Conservation (phyloP, 1,139 yeast species). For the Magnusiomyces suaveolens region DNA sequence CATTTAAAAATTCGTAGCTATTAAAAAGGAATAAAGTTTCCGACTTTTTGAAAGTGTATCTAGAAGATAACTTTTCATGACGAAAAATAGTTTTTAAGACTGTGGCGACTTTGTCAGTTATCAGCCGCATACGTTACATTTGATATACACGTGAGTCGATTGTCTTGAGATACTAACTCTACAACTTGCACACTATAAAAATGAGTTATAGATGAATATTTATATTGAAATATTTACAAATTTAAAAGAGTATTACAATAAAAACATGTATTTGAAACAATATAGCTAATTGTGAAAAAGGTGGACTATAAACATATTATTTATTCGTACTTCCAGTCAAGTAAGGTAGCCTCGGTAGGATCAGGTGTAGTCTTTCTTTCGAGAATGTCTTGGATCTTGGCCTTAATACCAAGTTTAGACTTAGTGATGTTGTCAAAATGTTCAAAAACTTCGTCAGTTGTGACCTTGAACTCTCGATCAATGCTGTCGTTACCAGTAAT, state of each 20-base stretch:
- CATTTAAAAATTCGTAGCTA: too few relatives aligned
- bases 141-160: too few relatives aligned
- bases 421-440: slow-evolving; percentile 46
- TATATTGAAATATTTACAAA: background rate
- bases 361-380: slow-evolving; percentile 3
- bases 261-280: background rate
- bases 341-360: background rate
- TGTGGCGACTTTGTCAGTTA: too few relatives aligned
- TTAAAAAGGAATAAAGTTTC: too few relatives aligned
- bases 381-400: slow-evolving; percentile 2
- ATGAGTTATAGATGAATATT: too few relatives aligned
- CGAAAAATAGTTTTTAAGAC: too few relatives aligned
- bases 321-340: slow-evolving; percentile 5
- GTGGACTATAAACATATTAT: background rate
- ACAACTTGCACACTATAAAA: too few relatives aligned
- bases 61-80: too few relatives aligned
- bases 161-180: too few relatives aligned
- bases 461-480: slow-evolving; percentile 55
- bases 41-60: too few relatives aligned
- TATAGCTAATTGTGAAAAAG: background rate
- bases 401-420: slow-evolving; percentile 8
- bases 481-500: slow-evolving; percentile 57
- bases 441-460: slow-evolving; percentile 53
- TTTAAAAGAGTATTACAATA: background rate
- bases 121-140: too few relatives aligned